Evolutionary conservation across 1,284 basidiomycete genomes (phyloP).

Genomic region (Gastroboletus turbinatus): DNA sequence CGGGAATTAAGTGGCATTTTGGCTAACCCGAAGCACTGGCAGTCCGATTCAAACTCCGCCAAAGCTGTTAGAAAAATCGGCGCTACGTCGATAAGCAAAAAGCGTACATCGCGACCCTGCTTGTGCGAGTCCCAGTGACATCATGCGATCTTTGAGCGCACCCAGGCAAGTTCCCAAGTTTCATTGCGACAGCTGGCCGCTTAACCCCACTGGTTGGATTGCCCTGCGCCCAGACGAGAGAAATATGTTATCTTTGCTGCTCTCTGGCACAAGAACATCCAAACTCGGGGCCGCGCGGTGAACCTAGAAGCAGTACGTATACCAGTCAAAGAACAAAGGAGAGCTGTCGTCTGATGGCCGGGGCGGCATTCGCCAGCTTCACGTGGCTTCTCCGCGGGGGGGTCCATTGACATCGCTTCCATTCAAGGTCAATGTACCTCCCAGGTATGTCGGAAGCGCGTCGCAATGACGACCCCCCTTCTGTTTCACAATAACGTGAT

Average conservation of each 20-base stretch:
- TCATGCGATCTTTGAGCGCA: not conserved
- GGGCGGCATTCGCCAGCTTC: not conserved
- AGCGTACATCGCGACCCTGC: not conserved
- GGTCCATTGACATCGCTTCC: slow-evolving; percentile 4
- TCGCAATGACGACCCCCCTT: not conserved
- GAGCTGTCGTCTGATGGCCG: not conserved
- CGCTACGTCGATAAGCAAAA: too few relatives aligned
- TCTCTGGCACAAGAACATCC: not conserved
- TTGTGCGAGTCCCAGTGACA: not conserved
- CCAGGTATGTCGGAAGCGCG: not conserved
- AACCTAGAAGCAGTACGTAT: not conserved
- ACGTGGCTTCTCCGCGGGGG: not conserved
- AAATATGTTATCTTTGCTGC: not conserved
- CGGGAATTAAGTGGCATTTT: not conserved
- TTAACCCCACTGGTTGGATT: not conserved
- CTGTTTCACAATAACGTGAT: not conserved
- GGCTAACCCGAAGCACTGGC: not conserved
- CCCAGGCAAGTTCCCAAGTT: not conserved
- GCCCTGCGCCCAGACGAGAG: not conserved
- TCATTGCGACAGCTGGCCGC: not conserved
- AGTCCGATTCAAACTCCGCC: not conserved
- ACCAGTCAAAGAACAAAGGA: not conserved
- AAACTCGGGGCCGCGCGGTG: not conserved
- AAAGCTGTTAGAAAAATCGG: too few relatives aligned
- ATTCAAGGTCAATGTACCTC: not conserved